A percentile compares a stretch with the other conserved stretches of the same genome.
These are phyloP conservation scores for Fusarium stilboides DNA, from an alignment of 2,329 filamentous ascomycete species.

Conservation along the genomic window DNA sequence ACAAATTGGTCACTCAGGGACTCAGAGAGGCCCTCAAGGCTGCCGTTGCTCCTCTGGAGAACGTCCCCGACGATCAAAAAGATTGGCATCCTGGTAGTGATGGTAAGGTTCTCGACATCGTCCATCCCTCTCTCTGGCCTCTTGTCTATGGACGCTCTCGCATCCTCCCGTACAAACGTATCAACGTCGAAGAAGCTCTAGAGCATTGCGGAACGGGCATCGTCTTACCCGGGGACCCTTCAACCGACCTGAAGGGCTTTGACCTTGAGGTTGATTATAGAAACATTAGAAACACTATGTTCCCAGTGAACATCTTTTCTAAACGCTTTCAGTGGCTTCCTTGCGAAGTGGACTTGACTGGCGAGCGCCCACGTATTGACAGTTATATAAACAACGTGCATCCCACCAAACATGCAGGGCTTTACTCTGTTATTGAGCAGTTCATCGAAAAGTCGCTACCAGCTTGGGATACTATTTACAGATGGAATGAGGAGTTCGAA, in stretches of 20 bases:
- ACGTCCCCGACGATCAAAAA: slow-evolving; percentile 63
- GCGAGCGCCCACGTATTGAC: slow-evolving; percentile 57
- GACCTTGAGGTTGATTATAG: neutral
- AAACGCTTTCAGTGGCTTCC: slow-evolving; percentile 64
- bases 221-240: slow-evolving; percentile 40
- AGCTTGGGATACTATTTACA: slow-evolving; percentile 60
- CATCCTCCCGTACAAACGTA: slow-evolving; percentile 53
- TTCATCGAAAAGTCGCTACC: slow-evolving; percentile 61
- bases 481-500: slow-evolving; percentile 51
- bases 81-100: slow-evolving; percentile 45
- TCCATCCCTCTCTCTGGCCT: slow-evolving; percentile 47
- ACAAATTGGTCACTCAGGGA: slow-evolving; percentile 47
- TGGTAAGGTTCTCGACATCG: slow-evolving; percentile 40
- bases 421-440: slow-evolving; percentile 61
- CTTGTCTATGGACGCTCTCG: slow-evolving; percentile 47
- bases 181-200: slow-evolving; percentile 58
- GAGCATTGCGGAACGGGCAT: slow-evolving; percentile 54
- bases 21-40: slow-evolving; percentile 57
- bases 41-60: slow-evolving; percentile 64
- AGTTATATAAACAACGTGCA: slow-evolving; percentile 71
- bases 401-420: slow-evolving; percentile 55
- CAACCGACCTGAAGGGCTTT: neutral
- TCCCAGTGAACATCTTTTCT: slow-evolving; percentile 14
- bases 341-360: slow-evolving; percentile 61
- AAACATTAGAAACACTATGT: neutral